Conservation (phyloP, 768 basidiomycete species). For the Tylopilus plumbeoviolaceoides region DNA sequence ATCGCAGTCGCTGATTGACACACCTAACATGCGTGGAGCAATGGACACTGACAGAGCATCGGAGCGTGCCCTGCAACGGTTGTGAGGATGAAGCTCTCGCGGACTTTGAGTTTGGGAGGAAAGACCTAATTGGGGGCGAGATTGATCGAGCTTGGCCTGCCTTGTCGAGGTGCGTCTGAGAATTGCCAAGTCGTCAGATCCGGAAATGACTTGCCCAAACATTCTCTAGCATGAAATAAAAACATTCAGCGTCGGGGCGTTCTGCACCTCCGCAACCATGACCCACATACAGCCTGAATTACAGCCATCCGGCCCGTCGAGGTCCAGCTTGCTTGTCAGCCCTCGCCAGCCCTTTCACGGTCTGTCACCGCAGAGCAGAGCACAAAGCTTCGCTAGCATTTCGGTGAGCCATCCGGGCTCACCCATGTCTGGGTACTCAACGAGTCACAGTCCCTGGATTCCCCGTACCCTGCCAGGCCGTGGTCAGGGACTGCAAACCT, state of each 20-base stretch:
- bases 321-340: conserved; percentile 10
- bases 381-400: conserved; percentile 24
- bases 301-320: conserved; percentile 4
- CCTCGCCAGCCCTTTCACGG: conserved; percentile 2
- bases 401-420: conserved; percentile 13
- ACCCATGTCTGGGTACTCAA: not conserved
- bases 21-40: too few species aligned
- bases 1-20: not conserved
- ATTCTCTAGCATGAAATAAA: not conserved
- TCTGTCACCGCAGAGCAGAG: conserved; percentile 20
- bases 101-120: not conserved
- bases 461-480: conserved; percentile 40
- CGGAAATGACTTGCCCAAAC: conserved; percentile 5
- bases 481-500: conserved; percentile 35
- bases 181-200: not conserved
- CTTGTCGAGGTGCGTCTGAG: not conserved
- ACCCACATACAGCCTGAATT: conserved; percentile 1
- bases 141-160: too few species aligned
- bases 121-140: not conserved
- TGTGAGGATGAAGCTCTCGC: not conserved
- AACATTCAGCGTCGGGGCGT: too few species aligned
- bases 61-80: conserved; percentile 10
- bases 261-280: conserved; percentile 13
- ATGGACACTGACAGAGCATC: too few species aligned
- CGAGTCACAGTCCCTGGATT: conserved; percentile 20